Base-by-base conservation (phyloP, 805 yeast genomes). In the Sporopachydermia lactativora region DNA sequence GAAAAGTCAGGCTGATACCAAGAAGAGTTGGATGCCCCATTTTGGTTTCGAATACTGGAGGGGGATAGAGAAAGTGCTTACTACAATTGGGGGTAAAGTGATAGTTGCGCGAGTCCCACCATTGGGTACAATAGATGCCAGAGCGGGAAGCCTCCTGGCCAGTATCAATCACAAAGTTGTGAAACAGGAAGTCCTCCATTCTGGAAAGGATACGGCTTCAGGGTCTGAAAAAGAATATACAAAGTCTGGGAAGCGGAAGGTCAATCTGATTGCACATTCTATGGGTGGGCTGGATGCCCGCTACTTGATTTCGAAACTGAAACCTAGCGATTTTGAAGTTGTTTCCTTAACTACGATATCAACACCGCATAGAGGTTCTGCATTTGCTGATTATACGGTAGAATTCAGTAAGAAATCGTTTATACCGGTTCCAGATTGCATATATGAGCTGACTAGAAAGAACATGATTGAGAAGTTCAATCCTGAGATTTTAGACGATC, bases 241-340 rank as follows among this genome's bases (percentile, higher is more conserved):
- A 46, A 52, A 58, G 8, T 51, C 57, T 8, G 8, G 13, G 8
- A 24, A 24, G n/a, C 31, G 13, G 15, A 75, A 74, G 44, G 66
- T 86, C 13, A 88, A 88, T 52, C 55, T 86, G 36, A 66, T 86
- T 17, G 92, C 92, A 4, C 96, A 86, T 54, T 84, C 95, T 0
- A 85, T 86, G 96, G 96, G 96, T 3, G 96, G 96, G 0, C 60
- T 86, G 19, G 96, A 88, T 52, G 73, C 86, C 24, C 61, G 96
- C 40, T 83, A 76, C 53, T 57, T 88, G 47, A 81, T 85, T 2
- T 68, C 82, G 1, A 62, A 70, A 39, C 53, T 81, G 3, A 64
- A 38, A 60, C 54, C 43, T 40, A 51, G 61, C 28, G 59, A 66
- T 36, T 78, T 73, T 49, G 61, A 73, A 48, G 80, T 88, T 5